Evolutionary conservation across 129 eudicot species (phyloP).

Genomic region (Scalesia atractyloides): DNA sequence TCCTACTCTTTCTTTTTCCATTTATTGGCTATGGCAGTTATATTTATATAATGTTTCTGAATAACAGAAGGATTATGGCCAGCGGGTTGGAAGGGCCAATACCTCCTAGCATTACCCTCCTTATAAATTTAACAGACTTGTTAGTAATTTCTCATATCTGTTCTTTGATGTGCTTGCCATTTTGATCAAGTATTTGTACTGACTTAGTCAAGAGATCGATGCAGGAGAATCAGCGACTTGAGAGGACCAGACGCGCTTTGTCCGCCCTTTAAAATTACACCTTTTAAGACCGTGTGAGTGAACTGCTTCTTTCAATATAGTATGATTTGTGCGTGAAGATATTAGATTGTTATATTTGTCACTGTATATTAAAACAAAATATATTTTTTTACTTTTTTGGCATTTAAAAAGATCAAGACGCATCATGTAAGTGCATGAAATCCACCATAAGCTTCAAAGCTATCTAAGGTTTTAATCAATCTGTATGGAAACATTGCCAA

Average conservation of each 20-base stretch:
- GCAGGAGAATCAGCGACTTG: conserved; percentile 73
- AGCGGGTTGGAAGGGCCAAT: conserved; percentile 73
- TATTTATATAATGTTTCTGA: conserved; percentile 41
- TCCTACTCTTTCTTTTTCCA: background rate
- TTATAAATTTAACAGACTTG: conserved; percentile 54
- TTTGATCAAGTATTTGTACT: conserved; percentile 27
- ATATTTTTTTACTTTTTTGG: background rate
- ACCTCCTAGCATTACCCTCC: conserved; percentile 61
- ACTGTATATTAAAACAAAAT: background rate
- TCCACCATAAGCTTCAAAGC: background rate
- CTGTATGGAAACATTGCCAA: background rate
- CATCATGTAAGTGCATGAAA: background rate
- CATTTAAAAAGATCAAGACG: background rate
- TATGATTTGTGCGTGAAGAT: background rate
- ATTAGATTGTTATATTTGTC: background rate
- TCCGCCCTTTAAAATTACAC: conserved; percentile 40
- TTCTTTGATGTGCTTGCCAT: conserved; percentile 14
- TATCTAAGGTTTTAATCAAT: background rate
- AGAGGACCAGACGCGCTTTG: conserved; percentile 45
- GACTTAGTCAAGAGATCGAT: conserved; percentile 13
- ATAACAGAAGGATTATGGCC: conserved; percentile 66
- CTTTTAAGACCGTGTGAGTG: conserved; percentile 46
- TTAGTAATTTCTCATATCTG: conserved; percentile 33
- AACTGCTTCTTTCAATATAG: background rate
- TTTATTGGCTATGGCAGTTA: background rate